Evolutionary conservation across 2,329 filamentous ascomycete species (phyloP), one percentile per base, ranked within the genome.

Genomic region (Diaporthe australafricana): DNA sequence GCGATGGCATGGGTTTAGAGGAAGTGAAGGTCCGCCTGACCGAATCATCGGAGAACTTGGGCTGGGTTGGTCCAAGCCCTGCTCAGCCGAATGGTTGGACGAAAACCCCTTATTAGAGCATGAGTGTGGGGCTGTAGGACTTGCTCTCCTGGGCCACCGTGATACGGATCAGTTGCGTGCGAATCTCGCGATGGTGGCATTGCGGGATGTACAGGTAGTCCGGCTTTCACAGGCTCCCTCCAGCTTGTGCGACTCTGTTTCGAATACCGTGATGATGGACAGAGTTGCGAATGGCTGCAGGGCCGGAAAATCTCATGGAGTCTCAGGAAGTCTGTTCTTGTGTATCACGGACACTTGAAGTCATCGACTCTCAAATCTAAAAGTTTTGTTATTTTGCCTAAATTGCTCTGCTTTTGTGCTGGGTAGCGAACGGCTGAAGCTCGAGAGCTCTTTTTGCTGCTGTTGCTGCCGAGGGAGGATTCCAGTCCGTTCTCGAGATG

Each of bases 331-430:
- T 56, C 40, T 48, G 52, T 57, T 57, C 40, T 38, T 47, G 66
- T 68, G 52, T 57, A 68, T 57, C 66, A 68, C 52, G 66, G 27
- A 68, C 66, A 57, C 65, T 68, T 35, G 52, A 57, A 48, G 53
- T 69, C 17, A 62, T 60, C 52, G 53, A 32, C 30, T 57, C 42
- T 42, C 32, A 32, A 50, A 40, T 69, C 22, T 69, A 42, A 56
- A 55, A 20, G 2, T 27, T 62, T 47, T 69, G 47, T 63, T 55
- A 30, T 73, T 63, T 72, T 56, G 56, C 48, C 65, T 45, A 70
- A 47, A 67, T 57, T 71, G 16, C 25, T 71, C 71, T 73, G 68
- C 35, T 60, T 48, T 68, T 62, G 47, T 68, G 68, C 57, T 57
- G 47, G 42, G 60, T 67, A 68, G 48, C 56, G 50, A 66, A 62